Base-by-base conservation (phyloP, 257 asterid genomes). In the Ophiorrhiza pumila region DNA sequence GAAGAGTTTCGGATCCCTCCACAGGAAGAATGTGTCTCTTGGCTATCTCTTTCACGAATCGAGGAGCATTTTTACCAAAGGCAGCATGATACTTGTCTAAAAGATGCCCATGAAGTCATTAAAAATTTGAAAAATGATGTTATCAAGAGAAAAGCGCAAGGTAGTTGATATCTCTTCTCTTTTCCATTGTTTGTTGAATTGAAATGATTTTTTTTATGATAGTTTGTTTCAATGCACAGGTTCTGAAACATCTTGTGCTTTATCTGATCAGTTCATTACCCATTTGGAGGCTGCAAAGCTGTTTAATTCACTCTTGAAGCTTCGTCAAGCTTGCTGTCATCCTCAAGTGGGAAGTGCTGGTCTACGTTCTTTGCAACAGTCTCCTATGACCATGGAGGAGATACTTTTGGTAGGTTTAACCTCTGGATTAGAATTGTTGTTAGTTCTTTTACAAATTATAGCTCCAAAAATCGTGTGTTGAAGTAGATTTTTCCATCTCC, bases 261-360 rank as follows among this genome's bases (percentile, higher is more conserved):
- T 80, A 71, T 71, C 86, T 65, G 91, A 86, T 77, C 77, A 83
- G 74, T 85, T 84, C 63, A 84, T 94, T 81, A 85, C 96, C 76
- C 88, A 83, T 31, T 29, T 73, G 87, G 97, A 94, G 81, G 98
- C 98, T 74, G 87, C 95, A 65, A 94, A 91, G 92, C 86, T 94
- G 81, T 94, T 94, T 71, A 86, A 86, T 87, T 94, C 99, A 50
- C 97, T 94, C 80, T 85, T 94, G 71, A 94, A 91, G 90, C 98
- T 94, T 81, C 99, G 99, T 35, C 99, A 94, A 82, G 99, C 98
- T 23, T 94, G 98, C 76, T 94, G 99, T 79, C 99, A 94, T 84
- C 99, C 99, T 80, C 99, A 94, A 85, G 98, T 94, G 62, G 98
- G 99, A 86, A 94, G 98, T 85, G 90, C 96, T 77, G 99, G 99